These are phyloP conservation scores for Corchorus olitorius DNA, from an alignment of 345 rosid species.

Conservation along the genomic window DNA sequence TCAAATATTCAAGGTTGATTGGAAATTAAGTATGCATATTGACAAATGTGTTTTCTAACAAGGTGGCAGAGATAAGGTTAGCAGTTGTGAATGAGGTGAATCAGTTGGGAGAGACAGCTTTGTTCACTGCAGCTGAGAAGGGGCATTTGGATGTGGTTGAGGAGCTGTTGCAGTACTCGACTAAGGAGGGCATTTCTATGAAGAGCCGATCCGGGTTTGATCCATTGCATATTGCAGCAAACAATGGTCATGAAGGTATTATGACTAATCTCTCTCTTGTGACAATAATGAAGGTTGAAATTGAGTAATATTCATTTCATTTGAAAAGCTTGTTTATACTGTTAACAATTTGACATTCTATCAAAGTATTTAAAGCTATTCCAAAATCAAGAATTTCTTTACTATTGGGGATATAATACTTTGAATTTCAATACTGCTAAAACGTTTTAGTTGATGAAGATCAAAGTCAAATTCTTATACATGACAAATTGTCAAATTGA, in stretches of 20 bases:
- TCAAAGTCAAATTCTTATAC: not conserved
- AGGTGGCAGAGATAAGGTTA: conserved; percentile 71
- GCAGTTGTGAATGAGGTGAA: conserved; percentile 88
- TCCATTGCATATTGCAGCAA: conserved; percentile 82
- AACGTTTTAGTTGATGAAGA: not conserved
- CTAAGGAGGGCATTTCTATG: conserved; percentile 56
- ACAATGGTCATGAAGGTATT: conserved; percentile 81
- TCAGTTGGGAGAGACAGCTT: conserved; percentile 90
- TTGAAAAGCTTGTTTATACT: not conserved
- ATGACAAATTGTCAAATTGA: not conserved
- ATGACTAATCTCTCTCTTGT: not conserved
- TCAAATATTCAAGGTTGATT: not conserved
- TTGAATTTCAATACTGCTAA: not conserved
- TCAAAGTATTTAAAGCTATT: not conserved
- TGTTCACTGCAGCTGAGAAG: conserved; percentile 80
- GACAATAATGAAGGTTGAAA: not conserved
- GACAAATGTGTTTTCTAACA: not conserved
- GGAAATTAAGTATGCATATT: not conserved
- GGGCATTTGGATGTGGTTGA: conserved; percentile 79
- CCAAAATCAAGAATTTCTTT: not conserved
- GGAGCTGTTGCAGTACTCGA: conserved; percentile 63
- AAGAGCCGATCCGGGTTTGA: conserved; percentile 75
- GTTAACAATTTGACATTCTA: not conserved
- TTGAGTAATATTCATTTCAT: not conserved
- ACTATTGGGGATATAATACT: not conserved